Evolutionary conservation across 1,139 yeast genomes (phyloP).

Genomic region (Debaryomyces robertsiae): DNA sequence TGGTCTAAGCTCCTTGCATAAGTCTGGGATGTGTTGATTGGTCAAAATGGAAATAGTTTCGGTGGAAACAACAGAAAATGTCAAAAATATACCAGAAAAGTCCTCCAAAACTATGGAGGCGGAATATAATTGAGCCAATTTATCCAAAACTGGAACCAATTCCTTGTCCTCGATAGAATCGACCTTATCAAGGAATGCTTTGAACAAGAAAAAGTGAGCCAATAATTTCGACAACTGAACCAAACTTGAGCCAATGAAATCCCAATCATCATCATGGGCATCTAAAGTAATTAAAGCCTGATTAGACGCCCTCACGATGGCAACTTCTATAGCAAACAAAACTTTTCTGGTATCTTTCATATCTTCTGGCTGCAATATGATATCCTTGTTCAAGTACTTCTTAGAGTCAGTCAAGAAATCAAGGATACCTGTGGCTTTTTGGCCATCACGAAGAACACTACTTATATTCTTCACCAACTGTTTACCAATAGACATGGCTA

Average conservation of each 20-base stretch:
- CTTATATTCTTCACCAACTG: slow-evolving; percentile 62
- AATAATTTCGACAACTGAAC: slow-evolving; percentile 60
- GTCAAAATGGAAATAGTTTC: slow-evolving; percentile 37
- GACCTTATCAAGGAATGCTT: slow-evolving; percentile 33
- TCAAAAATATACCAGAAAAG: slow-evolving; percentile 44
- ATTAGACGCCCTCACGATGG: slow-evolving; percentile 41
- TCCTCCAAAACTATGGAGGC: slow-evolving; percentile 37
- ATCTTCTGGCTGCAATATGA: slow-evolving; percentile 32
- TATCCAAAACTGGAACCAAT: slow-evolving; percentile 28
- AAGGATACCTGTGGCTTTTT: slow-evolving; percentile 43
- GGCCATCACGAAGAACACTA: slow-evolving; percentile 31
- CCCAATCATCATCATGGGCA: slow-evolving; percentile 38
- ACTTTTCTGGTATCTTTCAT: slow-evolving; percentile 35
- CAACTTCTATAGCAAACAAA: slow-evolving; percentile 44
- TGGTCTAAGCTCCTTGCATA: slow-evolving; percentile 58
- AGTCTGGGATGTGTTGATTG: slow-evolving; percentile 26
- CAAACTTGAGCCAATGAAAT: slow-evolving; percentile 59
- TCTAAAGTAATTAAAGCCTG: slow-evolving; percentile 35
- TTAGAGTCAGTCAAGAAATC: slow-evolving; percentile 44
- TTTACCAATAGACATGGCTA: slow-evolving; percentile 83
- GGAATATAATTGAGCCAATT: slow-evolving; percentile 32
- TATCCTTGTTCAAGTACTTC: slow-evolving; percentile 26
- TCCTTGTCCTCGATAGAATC: slow-evolving; percentile 22
- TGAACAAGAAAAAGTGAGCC: slow-evolving; percentile 40
- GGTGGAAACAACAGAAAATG: slow-evolving; percentile 37